phyloP scores from a whole-genome alignment of 805 yeast genomes.

The Priceomyces fermenticarens region DNA sequence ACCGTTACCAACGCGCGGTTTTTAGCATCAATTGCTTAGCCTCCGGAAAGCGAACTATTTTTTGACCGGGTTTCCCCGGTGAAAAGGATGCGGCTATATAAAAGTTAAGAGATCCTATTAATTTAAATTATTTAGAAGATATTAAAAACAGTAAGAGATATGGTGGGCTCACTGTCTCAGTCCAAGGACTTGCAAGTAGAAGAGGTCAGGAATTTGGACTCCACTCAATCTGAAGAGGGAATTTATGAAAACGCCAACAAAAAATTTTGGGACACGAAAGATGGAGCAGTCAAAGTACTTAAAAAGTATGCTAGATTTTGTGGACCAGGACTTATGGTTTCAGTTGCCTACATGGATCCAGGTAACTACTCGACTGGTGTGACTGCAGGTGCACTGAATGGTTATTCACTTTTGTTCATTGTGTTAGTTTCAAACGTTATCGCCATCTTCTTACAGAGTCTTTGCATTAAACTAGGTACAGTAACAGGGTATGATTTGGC shows the following conservation, averaged over 20 bases:
- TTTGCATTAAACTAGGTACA: slow-evolving; percentile 46
- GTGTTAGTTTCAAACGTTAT: slow-evolving; percentile 42
- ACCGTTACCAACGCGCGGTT: not conserved
- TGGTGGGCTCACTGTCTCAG: too few relatives aligned
- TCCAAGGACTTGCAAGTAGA: too few relatives aligned
- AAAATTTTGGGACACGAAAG: not conserved
- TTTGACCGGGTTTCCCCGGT: too few relatives aligned
- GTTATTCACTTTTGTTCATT: slow-evolving; percentile 40
- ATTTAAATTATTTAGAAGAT: too few relatives aligned
- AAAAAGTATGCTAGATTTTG: slow-evolving; percentile 36
- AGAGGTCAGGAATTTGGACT: too few relatives aligned
- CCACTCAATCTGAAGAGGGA: too few relatives aligned
- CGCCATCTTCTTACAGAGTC: slow-evolving; percentile 44
- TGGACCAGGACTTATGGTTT: slow-evolving; percentile 49
- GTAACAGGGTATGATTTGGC: slow-evolving; percentile 50
- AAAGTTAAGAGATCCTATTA: too few relatives aligned
- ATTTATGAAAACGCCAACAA: too few relatives aligned
- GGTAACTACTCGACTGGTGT: slow-evolving; percentile 51
- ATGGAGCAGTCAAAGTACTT: slow-evolving; percentile 4
- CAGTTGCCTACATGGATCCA: slow-evolving; percentile 53
- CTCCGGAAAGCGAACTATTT: too few relatives aligned
- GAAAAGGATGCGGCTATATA: too few relatives aligned
- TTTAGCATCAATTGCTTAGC: too few relatives aligned
- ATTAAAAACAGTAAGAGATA: too few relatives aligned
- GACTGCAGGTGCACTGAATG: slow-evolving; percentile 45